These are phyloP conservation scores for Penicillium occitanis DNA, from an alignment of 2,329 filamentous ascomycete genomes.

Conservation along the genomic window DNA sequence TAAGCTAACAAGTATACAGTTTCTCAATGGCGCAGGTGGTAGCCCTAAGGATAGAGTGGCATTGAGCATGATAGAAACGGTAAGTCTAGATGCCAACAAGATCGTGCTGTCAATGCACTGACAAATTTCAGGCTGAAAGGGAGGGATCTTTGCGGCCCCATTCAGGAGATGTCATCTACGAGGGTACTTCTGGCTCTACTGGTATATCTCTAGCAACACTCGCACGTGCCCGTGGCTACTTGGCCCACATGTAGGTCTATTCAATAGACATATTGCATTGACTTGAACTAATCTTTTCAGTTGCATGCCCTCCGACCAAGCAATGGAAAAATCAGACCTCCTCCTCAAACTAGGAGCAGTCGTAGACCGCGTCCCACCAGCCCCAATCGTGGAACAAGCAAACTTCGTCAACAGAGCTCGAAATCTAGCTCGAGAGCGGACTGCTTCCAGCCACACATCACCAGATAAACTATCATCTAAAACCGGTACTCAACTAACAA, in stretches of 20 bases:
- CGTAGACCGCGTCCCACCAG: conserved; percentile 88
- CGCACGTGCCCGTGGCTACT: conserved; percentile 82
- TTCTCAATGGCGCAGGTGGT: conserved; percentile 90
- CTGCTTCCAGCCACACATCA: conserved; percentile 35
- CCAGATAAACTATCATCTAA: conserved; percentile 19
- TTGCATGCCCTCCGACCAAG: conserved; percentile 94
- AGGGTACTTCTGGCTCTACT: conserved; percentile 94
- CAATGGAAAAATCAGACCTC: conserved; percentile 82
- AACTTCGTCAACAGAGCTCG: conserved; percentile 95
- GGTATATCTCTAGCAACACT: conserved; percentile 92
- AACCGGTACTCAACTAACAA: conserved; percentile 16
- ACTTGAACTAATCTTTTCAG: conserved; percentile 27
- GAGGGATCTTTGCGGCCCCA: conserved; percentile 72
- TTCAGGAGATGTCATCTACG: conserved; percentile 91
- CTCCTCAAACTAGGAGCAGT: conserved; percentile 84
- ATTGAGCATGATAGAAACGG: conserved; percentile 75
- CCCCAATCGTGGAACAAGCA: conserved; percentile 86
- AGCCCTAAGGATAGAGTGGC: conserved; percentile 96
- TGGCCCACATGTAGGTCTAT: conserved; percentile 68
- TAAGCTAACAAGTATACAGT: conserved; percentile 46
- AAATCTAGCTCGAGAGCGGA: conserved; percentile 72
- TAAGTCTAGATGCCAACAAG: conserved; percentile 28
- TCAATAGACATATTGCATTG: no score
- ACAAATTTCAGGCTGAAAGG: conserved; percentile 64
- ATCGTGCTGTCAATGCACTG: background rate